Evolutionary conservation across 1,139 yeast genomes (phyloP).

Genomic region (Blastobotrys buckinghamii): DNA sequence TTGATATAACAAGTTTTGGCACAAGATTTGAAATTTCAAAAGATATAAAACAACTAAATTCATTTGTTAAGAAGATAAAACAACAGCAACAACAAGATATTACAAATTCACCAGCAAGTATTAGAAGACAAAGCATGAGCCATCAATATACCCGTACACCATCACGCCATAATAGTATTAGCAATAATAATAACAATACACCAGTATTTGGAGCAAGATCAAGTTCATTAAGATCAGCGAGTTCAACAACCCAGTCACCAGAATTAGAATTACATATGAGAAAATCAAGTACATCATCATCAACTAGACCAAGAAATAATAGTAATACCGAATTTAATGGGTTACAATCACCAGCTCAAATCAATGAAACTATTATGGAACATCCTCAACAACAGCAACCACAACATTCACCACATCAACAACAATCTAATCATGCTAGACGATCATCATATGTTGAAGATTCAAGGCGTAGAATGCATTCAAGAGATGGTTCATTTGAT

Average conservation of each 20-base stretch:
- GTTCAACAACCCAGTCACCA: slow-evolving; percentile 4
- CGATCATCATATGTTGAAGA: slow-evolving; percentile 13
- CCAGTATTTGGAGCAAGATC: background rate
- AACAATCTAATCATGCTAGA: background rate
- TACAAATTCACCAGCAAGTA: slow-evolving; percentile 4
- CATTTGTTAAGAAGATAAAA: slow-evolving; percentile 14
- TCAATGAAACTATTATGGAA: background rate
- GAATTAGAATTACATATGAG: background rate
- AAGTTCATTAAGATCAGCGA: slow-evolving; percentile 6
- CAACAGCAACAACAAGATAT: background rate
- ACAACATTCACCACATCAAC: background rate
- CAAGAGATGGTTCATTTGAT: slow-evolving; percentile 19
- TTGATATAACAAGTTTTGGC: slow-evolving; percentile 90
- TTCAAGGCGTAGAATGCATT: slow-evolving; percentile 14
- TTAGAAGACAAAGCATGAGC: slow-evolving; percentile 10
- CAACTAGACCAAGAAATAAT: background rate
- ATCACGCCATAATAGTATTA: background rate
- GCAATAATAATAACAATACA: background rate
- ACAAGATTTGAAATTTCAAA: slow-evolving; percentile 88
- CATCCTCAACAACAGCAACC: too few relatives aligned
- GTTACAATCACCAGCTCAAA: background rate
- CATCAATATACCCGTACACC: slow-evolving; percentile 7
- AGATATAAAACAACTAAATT: slow-evolving; percentile 66
- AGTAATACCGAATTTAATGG: background rate
- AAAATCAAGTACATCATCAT: background rate